Conservation (phyloP, 768 basidiomycete genomes). For the Lentinula detonsa region DNA sequence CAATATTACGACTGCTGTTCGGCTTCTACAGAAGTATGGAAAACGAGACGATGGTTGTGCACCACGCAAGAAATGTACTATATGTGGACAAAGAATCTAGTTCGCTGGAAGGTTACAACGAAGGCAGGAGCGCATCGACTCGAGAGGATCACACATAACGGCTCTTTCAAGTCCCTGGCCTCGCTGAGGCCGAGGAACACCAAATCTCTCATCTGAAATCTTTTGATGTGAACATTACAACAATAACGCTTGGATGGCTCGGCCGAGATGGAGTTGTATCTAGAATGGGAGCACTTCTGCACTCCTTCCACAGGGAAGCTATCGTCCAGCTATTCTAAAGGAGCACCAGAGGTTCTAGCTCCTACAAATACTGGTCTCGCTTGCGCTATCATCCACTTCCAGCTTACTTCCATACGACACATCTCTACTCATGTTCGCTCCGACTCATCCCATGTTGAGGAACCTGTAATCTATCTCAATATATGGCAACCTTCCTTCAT, state of each 20-base stretch:
- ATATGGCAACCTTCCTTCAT: slow-evolving; percentile 34
- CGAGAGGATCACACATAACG: slow-evolving; percentile 24
- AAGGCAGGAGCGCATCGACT: slow-evolving; percentile 26
- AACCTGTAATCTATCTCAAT: slow-evolving; percentile 35
- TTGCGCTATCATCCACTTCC: background rate
- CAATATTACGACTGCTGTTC: slow-evolving; percentile 24
- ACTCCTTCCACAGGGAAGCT: background rate
- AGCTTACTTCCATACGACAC: slow-evolving; percentile 34
- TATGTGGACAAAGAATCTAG: slow-evolving; percentile 19
- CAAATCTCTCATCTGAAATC: slow-evolving; percentile 20
- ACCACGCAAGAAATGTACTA: slow-evolving; percentile 2
- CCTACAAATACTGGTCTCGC: too few species aligned
- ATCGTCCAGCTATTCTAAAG: background rate
- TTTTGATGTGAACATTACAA: slow-evolving; percentile 22
- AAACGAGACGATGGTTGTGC: slow-evolving; percentile 1
- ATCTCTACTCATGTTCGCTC: slow-evolving; percentile 28
- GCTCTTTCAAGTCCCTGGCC: slow-evolving; percentile 37
- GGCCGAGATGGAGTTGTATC: slow-evolving; percentile 56
- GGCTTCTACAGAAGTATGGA: slow-evolving; percentile 40
- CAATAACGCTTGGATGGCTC: slow-evolving; percentile 56
- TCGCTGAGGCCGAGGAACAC: slow-evolving; percentile 21
- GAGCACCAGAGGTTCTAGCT: background rate
- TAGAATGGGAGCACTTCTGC: slow-evolving; percentile 45
- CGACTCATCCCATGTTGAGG: background rate
- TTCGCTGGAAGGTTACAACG: slow-evolving; percentile 23